Conservation (phyloP, 306 rosid species). For the Pyrus pyrifolia region DNA sequence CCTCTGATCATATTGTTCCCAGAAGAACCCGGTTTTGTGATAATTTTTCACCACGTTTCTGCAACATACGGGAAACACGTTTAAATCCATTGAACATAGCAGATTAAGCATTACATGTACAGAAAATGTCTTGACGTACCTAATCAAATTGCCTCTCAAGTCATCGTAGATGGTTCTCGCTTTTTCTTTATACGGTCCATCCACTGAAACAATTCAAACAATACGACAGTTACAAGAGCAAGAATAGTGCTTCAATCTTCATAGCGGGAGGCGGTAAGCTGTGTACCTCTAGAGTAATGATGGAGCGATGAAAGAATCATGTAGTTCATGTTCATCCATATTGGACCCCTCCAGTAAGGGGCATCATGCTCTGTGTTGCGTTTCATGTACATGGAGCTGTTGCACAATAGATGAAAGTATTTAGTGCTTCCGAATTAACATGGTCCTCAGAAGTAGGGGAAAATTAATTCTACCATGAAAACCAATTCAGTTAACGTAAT, state of each 20-base stretch:
- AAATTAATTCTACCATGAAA: neutral
- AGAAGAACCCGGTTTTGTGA: slow-evolving; percentile 57
- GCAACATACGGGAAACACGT: neutral
- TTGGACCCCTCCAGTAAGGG: slow-evolving; percentile 94
- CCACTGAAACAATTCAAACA: slow-evolving; percentile 36
- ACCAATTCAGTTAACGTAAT: neutral
- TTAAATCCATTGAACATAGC: neutral
- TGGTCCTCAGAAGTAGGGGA: slow-evolving; percentile 5
- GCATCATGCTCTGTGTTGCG: slow-evolving; percentile 85
- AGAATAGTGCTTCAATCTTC: neutral
- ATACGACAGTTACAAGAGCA: neutral
- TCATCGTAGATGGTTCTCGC: slow-evolving; percentile 62
- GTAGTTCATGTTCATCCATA: slow-evolving; percentile 83
- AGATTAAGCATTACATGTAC: neutral
- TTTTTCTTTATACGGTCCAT: slow-evolving; percentile 67
- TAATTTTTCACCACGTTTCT: slow-evolving; percentile 67
- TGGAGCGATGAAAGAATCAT: slow-evolving; percentile 80
- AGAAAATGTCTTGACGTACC: slow-evolving; percentile 32
- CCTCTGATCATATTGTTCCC: slow-evolving; percentile 88
- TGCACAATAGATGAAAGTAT: neutral
- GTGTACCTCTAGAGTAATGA: slow-evolving; percentile 77
- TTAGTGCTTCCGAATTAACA: slow-evolving; percentile 12
- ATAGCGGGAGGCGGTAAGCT: neutral
- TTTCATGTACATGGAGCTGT: slow-evolving; percentile 85
- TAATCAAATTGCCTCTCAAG: slow-evolving; percentile 63